Percentiles rank a stretch among this genome's conserved stretches.
These are phyloP conservation scores for Exidia glandulosa DNA, from an alignment of 768 basidiomycete genomes.

Conservation along the genomic window DNA sequence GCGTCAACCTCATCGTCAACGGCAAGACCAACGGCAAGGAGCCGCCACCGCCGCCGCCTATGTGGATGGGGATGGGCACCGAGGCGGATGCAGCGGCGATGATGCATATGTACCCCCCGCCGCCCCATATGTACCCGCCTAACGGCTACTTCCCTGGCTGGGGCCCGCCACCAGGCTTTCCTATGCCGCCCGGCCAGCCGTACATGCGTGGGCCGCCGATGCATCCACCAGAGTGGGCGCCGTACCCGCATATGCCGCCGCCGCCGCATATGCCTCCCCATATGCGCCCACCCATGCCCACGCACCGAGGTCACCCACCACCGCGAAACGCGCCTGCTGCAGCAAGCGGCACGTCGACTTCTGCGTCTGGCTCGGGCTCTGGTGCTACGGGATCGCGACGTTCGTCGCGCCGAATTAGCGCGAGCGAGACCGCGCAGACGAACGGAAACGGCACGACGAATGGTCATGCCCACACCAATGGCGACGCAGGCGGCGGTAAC, in stretches of 20 bases:
- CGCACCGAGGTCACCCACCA: not conserved
- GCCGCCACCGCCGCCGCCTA: not conserved
- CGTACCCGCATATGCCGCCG: not conserved
- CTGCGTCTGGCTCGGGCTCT: not conserved
- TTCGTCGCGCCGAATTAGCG: not conserved
- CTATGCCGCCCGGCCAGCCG: not conserved
- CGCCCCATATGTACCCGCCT: not conserved
- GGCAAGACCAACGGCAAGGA: not conserved
- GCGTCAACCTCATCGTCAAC: not conserved
- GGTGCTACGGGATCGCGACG: not conserved
- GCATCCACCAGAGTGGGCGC: not conserved
- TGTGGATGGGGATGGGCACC: not conserved
- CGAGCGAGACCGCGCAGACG: not conserved
- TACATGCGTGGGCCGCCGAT: not conserved
- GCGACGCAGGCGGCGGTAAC: not conserved
- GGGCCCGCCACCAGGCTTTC: not conserved
- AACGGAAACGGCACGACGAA: too few species aligned
- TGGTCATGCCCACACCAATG: not conserved
- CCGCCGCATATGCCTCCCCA: not conserved
- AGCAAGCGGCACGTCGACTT: too few species aligned
- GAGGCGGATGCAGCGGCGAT: not conserved
- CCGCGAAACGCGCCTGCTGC: not conserved
- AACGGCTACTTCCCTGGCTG: not conserved
- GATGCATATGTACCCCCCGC: not conserved
- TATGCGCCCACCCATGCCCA: not conserved